Percentiles rank a stretch among this genome's conserved stretches.
Evolutionary conservation across 345 rosid genomes (phyloP).

Genomic region (Melaleuca alternifolia): DNA sequence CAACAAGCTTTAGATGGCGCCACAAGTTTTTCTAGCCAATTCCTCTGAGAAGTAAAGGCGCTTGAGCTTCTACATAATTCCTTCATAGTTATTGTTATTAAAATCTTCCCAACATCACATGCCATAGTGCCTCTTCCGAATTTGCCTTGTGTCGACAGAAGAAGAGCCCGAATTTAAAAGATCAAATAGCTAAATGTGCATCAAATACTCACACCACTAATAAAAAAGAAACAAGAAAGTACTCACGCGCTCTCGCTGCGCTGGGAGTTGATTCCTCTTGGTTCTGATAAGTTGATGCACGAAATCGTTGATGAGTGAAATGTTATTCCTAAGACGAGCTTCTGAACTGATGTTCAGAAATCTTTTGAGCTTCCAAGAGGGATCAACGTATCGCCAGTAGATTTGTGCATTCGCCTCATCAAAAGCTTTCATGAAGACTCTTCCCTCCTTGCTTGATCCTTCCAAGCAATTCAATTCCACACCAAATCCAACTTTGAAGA

Average conservation of each 20-base stretch:
- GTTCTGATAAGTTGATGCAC: constrained; percentile 32
- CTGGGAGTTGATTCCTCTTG: constrained; percentile 25
- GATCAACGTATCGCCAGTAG: constrained; percentile 37
- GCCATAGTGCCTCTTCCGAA: not conserved
- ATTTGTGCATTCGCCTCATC: not conserved
- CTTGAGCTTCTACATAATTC: not conserved
- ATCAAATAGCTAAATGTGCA: not conserved
- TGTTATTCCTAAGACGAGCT: constrained; percentile 34
- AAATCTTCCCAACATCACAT: not conserved
- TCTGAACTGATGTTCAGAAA: constrained; percentile 39
- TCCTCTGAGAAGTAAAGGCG: not conserved
- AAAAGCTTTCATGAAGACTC: constrained; percentile 39
- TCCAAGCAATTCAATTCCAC: constrained; percentile 50
- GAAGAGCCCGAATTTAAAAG: not conserved
- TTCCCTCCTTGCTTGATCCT: constrained; percentile 40
- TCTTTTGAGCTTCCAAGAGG: constrained; percentile 60
- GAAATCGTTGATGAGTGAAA: constrained; percentile 33
- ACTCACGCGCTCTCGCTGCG: constrained; percentile 21
- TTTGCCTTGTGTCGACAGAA: not conserved
- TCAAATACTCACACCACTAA: not conserved
- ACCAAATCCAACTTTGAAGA: constrained; percentile 80
- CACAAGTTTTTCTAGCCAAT: not conserved
- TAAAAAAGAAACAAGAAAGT: not conserved
- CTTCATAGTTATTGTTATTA: not conserved
- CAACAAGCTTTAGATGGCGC: not conserved